Evolutionary conservation across 768 basidiomycete species (phyloP), one percentile per base, ranked within the genome.

Genomic region (Leccinum broughii): DNA sequence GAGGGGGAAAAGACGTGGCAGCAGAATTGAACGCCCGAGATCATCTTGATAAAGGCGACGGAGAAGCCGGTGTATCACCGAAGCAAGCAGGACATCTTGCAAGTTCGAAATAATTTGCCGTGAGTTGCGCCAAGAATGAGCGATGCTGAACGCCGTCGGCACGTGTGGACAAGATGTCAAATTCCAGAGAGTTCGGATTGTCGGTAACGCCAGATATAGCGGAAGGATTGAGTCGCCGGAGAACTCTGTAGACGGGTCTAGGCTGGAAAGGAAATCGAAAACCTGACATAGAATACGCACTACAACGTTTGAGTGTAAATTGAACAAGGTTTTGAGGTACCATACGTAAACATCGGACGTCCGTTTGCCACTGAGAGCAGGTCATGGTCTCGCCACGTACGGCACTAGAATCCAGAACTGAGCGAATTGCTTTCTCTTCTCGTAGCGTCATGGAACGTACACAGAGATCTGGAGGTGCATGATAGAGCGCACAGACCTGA

Each of bases 41-140:
- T 9, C n/a, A 20, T 15, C 13, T 11, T 64, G 37, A 66, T 64
- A 66, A 56, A 54, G 39, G 55, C 17, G 35, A n/a, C 8, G 24
- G 39, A 11, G 22, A 44, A 32, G 20, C 30, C 34, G 32, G 37
- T 17, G 37, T 39, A 39, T 17, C 57, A 41, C 41, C 28, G 26
- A 11, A 26, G 56, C 54, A 20, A 50, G 51, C n/a, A 34, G 46
- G 52, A 3, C 6, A 39, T 2, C 26, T 7, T 22, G 9, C 53
- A 22, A 35, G 30, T 39, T 22, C 24, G 46, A 24, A 28, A 0
- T 34, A 6, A 4, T 54, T 39, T 3, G 3, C 20, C 22, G 8
- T 24, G 17, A 32, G 14, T 22, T 28, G 17, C 15, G 14, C n/a
- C 37, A 57, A 22, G 37, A 39, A 35, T 28, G 44, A 55, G 13